phyloP scores from a whole-genome alignment of 768 basidiomycete genomes.

The Suillus alpinus region DNA sequence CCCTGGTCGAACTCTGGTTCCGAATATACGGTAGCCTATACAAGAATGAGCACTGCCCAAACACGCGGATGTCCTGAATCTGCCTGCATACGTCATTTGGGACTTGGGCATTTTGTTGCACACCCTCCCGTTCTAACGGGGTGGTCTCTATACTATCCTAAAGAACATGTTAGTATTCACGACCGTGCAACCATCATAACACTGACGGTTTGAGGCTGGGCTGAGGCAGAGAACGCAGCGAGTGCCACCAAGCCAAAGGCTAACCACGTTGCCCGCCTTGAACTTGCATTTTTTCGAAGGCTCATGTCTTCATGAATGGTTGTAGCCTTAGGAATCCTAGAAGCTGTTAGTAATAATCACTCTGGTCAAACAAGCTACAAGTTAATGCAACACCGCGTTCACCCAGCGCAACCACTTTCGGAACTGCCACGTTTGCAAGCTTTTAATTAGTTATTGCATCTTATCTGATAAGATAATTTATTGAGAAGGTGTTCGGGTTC shows the following conservation, averaged over 20 bases:
- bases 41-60: neutral
- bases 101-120: neutral
- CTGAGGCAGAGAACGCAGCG: slow-evolving; percentile 43
- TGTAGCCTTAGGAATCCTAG: neutral
- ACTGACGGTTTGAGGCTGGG: slow-evolving; percentile 27
- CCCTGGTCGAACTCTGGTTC: slow-evolving; percentile 38
- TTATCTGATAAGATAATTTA: neutral
- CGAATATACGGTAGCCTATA: slow-evolving; percentile 12
- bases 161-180: neutral
- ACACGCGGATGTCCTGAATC: neutral
- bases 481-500: neutral
- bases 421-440: neutral
- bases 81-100: neutral
- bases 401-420: neutral
- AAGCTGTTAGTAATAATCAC: neutral
- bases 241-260: slow-evolving; percentile 59
- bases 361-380: neutral
- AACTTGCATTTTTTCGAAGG: slow-evolving; percentile 18
- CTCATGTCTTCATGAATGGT: slow-evolving; percentile 15
- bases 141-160: neutral
- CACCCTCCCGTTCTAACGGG: neutral
- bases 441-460: neutral
- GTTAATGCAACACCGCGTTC: neutral
- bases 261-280: slow-evolving; percentile 49
- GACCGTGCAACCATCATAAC: neutral